Base-by-base conservation (phyloP, 2,329 filamentous ascomycete genomes). In the Eutypella sp. region DNA sequence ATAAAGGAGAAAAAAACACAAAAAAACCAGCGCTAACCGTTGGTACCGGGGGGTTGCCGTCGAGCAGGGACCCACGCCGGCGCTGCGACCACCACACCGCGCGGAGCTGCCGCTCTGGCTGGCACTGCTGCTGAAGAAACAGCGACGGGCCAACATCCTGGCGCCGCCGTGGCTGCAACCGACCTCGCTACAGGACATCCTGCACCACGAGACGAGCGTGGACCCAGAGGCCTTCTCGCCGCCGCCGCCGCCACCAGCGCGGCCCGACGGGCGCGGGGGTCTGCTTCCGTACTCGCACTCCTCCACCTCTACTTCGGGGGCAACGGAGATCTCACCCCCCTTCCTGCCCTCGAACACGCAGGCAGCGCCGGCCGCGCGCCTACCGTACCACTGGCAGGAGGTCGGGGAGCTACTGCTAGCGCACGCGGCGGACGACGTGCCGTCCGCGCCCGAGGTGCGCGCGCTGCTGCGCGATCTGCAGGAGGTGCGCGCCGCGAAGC, bases 301-400 rank as follows among this genome's bases (percentile, higher is more conserved):
- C 42, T 67, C 24, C 59, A 67, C 27, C 44, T 58, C 22, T 33
- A 52, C 16, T 15, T 22, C 33, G 33, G 58, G 6, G 48, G 57
- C 33, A 50, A 55, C 46, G 15, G 31, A 13, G 36, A 62, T 82
- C 0, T 81, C 83, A 1, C 81, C 91, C 4, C 92, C 92, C 0
- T 96, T 96, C 62, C 68, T 95, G 1, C 79, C 82, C 1, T 84
- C 84, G 15, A 89, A 86, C 52, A 90, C 85, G 0, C 81, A 84
- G 18, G 73, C 80, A 40, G 80, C 85, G 2, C 81, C 84, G 8
- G 70, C 82, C 1, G 81, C 82, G 34, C 81, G 84, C 13, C 72
- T 99, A 25, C 93, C 93, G 0, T 97, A 95, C 63, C 92, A 97
- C 70, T 99, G 92, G 91, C 78, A 95, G 36, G 93, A 97, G 68